These are phyloP conservation scores for Calvatia gigantea DNA, from an alignment of 768 basidiomycete genomes.

Conservation along the genomic window DNA sequence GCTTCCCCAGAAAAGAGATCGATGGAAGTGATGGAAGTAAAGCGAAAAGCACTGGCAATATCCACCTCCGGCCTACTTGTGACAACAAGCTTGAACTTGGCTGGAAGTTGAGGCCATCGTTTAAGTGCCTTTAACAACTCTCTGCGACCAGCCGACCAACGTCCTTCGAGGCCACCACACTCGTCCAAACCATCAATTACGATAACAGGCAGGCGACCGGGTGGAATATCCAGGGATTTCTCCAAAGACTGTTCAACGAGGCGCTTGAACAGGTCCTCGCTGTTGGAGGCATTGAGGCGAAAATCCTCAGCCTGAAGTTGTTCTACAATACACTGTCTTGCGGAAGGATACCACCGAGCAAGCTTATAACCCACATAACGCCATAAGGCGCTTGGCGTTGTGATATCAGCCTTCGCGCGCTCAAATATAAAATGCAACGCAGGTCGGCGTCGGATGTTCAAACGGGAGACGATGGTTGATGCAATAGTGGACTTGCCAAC, in stretches of 20 bases:
- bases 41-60: slow-evolving; percentile 9
- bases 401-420: slow-evolving; percentile 11
- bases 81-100: slow-evolving; percentile 22
- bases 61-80: slow-evolving; percentile 21
- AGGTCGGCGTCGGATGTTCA: slow-evolving; percentile 2
- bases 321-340: slow-evolving; percentile 11
- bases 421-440: slow-evolving; percentile 17
- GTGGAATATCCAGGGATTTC: slow-evolving; percentile 6
- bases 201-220: slow-evolving; percentile 15
- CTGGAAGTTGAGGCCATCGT: slow-evolving; percentile 18
- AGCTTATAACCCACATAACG: slow-evolving; percentile 19
- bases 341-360: slow-evolving; percentile 13
- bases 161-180: slow-evolving; percentile 19
- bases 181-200: slow-evolving; percentile 30
- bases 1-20: slow-evolving; percentile 16
- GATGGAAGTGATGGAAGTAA: slow-evolving; percentile 15
- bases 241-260: slow-evolving; percentile 19
- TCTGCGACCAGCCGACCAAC: slow-evolving; percentile 14
- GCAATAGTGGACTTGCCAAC: slow-evolving; percentile 23
- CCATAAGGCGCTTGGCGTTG: slow-evolving; percentile 16
- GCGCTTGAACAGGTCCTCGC: slow-evolving; percentile 14
- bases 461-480: slow-evolving; percentile 8
- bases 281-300: slow-evolving; percentile 13
- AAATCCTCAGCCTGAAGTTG: slow-evolving; percentile 15
- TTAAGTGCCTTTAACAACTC: slow-evolving; percentile 20